These are phyloP conservation scores for Malus sieversii DNA, from an alignment of 306 rosid genomes.

Conservation along the genomic window DNA sequence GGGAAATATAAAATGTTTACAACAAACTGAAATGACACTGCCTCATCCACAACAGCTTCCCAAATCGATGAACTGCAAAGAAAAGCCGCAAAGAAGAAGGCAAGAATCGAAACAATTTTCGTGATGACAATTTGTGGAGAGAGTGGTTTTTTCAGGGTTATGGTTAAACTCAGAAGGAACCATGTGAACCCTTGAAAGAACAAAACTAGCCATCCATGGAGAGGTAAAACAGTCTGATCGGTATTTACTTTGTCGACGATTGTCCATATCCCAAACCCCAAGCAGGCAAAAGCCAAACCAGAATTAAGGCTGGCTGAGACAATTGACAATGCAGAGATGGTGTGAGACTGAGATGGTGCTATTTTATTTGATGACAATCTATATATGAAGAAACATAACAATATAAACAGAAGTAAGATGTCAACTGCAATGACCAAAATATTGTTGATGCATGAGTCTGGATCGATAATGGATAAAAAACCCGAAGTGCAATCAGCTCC, in stretches of 20 bases:
- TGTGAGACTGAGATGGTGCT: background rate
- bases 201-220: conserved; percentile 18
- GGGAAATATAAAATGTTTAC: conserved; percentile 10
- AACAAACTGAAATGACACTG: conserved; percentile 3
- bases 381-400: background rate
- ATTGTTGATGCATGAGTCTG: conserved; percentile 19
- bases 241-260: conserved; percentile 1
- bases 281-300: conserved; percentile 17
- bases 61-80: conserved; percentile 15
- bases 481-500: conserved; percentile 1
- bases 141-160: conserved; percentile 8
- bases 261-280: conserved; percentile 8
- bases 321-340: background rate
- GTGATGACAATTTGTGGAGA: background rate
- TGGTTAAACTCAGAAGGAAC: conserved; percentile 13
- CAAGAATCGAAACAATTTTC: background rate
- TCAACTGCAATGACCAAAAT: conserved; percentile 7
- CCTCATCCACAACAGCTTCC: background rate
- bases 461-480: conserved; percentile 5
- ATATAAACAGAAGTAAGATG: conserved; percentile 12
- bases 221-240: conserved; percentile 5
- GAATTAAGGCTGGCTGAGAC: conserved; percentile 6
- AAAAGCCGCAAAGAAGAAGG: conserved; percentile 11
- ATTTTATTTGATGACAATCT: background rate
- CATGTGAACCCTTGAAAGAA: conserved; percentile 22